phyloP scores from a whole-genome alignment of 176 grass and related monocot genomes.

The Puccinellia tenuiflora region DNA sequence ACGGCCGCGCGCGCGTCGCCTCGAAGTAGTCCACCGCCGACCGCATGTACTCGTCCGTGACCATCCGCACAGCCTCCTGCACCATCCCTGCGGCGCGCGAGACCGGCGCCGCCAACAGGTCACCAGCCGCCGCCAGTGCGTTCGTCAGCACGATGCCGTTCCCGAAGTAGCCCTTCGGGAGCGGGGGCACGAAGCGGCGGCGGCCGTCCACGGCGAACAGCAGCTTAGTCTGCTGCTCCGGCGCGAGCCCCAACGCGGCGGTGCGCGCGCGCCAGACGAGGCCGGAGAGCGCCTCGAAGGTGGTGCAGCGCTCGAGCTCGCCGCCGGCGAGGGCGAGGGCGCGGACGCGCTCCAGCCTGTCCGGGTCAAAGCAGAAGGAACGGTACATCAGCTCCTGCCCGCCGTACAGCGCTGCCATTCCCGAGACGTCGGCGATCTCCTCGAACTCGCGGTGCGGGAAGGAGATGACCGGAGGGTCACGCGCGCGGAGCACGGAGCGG shows the following conservation, averaged over 20 bases:
- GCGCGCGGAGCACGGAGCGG: slow-evolving; percentile 47
- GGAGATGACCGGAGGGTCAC: slow-evolving; percentile 47
- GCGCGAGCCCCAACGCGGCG: slow-evolving; percentile 37
- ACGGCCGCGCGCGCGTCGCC: slow-evolving; percentile 65
- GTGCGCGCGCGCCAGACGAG: slow-evolving; percentile 81
- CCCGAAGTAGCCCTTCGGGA: slow-evolving; percentile 69
- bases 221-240: slow-evolving; percentile 76
- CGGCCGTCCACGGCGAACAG: slow-evolving; percentile 92
- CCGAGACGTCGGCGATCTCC: slow-evolving; percentile 72
- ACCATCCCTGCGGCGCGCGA: slow-evolving; percentile 53
- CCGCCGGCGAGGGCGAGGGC: slow-evolving; percentile 40
- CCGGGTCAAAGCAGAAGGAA: slow-evolving; percentile 74
- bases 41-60: slow-evolving; percentile 84
- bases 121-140: slow-evolving; percentile 44
- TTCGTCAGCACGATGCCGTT: slow-evolving; percentile 86
- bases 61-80: slow-evolving; percentile 59
- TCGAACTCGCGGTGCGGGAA: slow-evolving; percentile 78
- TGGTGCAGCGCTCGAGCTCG: slow-evolving; percentile 43
- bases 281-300: slow-evolving; percentile 82
- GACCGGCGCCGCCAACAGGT: slow-evolving; percentile 45
- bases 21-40: slow-evolving; percentile 96
- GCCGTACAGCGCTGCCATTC: slow-evolving; percentile 45
- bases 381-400: slow-evolving; percentile 54
- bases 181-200: slow-evolving; percentile 46
- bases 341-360: slow-evolving; percentile 54